Evolutionary conservation across 116 monocot genomes (phyloP).

Genomic region (Papilionanthe hybrid): DNA sequence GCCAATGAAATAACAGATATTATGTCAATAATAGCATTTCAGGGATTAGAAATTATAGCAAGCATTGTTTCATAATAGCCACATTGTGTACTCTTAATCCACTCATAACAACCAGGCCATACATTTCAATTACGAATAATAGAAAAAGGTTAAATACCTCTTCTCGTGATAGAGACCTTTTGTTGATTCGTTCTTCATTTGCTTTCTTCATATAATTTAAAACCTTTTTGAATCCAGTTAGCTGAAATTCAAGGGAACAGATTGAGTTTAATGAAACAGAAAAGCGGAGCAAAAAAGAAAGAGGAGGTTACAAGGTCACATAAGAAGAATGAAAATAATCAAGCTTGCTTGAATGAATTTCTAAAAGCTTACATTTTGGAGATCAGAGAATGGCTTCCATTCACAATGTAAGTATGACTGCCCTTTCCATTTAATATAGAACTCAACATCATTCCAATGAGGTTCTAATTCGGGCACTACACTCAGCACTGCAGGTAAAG

Average conservation of each 20-base stretch:
- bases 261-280: neutral
- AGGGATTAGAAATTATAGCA: neutral
- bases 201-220: constrained; percentile 89
- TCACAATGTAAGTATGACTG: constrained; percentile 93
- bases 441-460: constrained; percentile 83
- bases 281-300: neutral
- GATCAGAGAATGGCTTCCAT: constrained; percentile 79
- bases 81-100: neutral
- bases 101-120: neutral
- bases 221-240: constrained; percentile 95
- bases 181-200: constrained; percentile 73
- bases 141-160: constrained; percentile 51
- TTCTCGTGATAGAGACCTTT: constrained; percentile 80
- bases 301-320: neutral
- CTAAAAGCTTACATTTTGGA: constrained; percentile 72
- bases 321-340: neutral
- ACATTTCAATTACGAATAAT: neutral
- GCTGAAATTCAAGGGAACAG: constrained; percentile 32
- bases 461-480: constrained; percentile 38
- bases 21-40: neutral
- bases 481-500: constrained; percentile 50
- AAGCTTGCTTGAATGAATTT: neutral
- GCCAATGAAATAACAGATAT: neutral
- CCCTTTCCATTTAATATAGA: constrained; percentile 96
- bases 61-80: neutral